These are phyloP conservation scores for Schwanniomyces polymorphus DNA, from an alignment of 805 yeast species.

Conservation along the genomic window DNA sequence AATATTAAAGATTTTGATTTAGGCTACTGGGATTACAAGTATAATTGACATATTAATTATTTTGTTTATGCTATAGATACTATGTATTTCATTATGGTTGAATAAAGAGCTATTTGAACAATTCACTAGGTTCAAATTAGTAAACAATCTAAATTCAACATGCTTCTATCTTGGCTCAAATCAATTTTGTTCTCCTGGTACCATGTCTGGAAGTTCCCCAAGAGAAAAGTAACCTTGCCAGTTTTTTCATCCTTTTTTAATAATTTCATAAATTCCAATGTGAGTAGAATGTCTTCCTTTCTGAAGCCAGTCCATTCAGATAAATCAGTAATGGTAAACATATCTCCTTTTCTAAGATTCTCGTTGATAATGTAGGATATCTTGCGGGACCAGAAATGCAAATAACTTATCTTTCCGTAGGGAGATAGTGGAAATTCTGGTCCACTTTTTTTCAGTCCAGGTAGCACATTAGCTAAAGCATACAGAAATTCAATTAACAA, in stretches of 20 bases:
- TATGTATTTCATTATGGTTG: not conserved
- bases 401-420: slow-evolving; percentile 72
- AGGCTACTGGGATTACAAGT: not conserved
- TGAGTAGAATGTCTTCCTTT: slow-evolving; percentile 56
- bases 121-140: slow-evolving; percentile 13
- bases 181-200: slow-evolving; percentile 24
- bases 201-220: slow-evolving; percentile 27
- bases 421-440: slow-evolving; percentile 91
- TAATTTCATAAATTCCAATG: slow-evolving; percentile 56
- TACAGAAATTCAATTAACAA: slow-evolving; percentile 83
- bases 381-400: slow-evolving; percentile 69
- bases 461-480: slow-evolving; percentile 55
- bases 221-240: slow-evolving; percentile 13
- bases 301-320: slow-evolving; percentile 64
- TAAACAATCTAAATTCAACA: slow-evolving; percentile 31
- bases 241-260: slow-evolving; percentile 7
- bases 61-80: not conserved
- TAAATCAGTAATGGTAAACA: slow-evolving; percentile 48
- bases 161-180: slow-evolving; percentile 20
- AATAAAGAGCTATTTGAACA: not conserved
- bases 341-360: slow-evolving; percentile 3
- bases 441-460: slow-evolving; percentile 68
- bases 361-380: slow-evolving; percentile 20
- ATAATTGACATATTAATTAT: not conserved
- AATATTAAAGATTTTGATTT: not conserved